Base-by-base conservation (phyloP, 345 rosid species). In the Euclidium syriacum region DNA sequence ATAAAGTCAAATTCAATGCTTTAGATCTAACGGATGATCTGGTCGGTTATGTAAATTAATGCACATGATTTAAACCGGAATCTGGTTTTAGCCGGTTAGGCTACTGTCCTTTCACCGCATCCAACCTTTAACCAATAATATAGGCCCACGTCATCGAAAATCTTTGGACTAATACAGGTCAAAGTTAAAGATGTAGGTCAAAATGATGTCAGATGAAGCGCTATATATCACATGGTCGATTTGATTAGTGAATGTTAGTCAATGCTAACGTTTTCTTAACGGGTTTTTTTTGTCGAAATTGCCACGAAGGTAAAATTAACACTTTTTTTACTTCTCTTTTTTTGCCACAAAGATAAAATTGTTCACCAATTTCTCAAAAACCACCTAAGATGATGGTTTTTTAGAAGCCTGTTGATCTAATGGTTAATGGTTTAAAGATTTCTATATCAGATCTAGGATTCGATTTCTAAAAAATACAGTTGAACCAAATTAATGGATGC, bases 1-100 rank as follows among this genome's bases (percentile, higher is more conserved):
- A 20, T 26, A 32, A 52, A 46, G 48, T 53, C 51, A 48, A 59
- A 70, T 70, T 62, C 4, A 70, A 54, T 70, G 63, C 51, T 27
- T 43, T 15, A 18, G 25, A 54, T 70, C 23, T n/a, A 47, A 39
- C 43, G 30, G 29, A 14, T 25, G 63, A 35, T 52, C 11, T 19
- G 0, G 16, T 38, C n/a, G 60, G 35, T 17, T 41, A 20, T 46
- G 22, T 26, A 27, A 7, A 34, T 25, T 41, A 44, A 62, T 35
- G 41, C 25, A 4, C 27, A 8, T 10, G 19, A 35, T 48, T 14
- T 34, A 34, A 30, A 70, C 48, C 62, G 50, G 68, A 36, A 20
- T 42, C 38, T 38, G 47, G 27, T 27, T 40, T 24, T 2, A 11
- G 1, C 43, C 58, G 51, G 59, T 58, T 67, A 26, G 32, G 25